Conservation (phyloP, 345 rosid genomes). For the Crucihimalaya himalaica region DNA sequence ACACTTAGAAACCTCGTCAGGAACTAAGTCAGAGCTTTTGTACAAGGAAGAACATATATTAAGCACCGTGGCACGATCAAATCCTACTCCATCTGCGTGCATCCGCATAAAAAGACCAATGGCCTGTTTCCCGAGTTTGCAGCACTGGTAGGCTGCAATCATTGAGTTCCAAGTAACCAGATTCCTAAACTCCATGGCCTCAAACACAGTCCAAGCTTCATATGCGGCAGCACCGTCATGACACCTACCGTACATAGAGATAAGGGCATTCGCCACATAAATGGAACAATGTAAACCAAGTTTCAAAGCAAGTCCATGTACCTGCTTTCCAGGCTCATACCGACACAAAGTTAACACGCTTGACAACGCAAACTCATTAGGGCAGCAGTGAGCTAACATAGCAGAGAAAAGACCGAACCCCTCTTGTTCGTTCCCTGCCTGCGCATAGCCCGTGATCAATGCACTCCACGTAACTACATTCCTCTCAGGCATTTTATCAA, state of each 20-base stretch:
- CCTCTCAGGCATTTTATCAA: conserved; percentile 66
- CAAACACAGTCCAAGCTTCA: conserved; percentile 73
- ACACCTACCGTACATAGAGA: conserved; percentile 66
- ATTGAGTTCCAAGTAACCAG: conserved; percentile 80
- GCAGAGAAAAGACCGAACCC: conserved; percentile 51
- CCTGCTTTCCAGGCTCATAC: conserved; percentile 56
- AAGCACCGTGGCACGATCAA: conserved; percentile 74
- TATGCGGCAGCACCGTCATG: conserved; percentile 19
- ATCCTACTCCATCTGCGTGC: conserved; percentile 54
- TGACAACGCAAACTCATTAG: conserved; percentile 70
- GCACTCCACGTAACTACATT: conserved; percentile 85
- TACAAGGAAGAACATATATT: conserved; percentile 65
- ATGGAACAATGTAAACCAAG: conserved; percentile 51
- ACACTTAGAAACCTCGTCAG: conserved; percentile 43
- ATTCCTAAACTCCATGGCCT: conserved; percentile 48
- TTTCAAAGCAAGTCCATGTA: conserved; percentile 70
- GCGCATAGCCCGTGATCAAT: conserved; percentile 69
- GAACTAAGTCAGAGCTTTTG: conserved; percentile 40
- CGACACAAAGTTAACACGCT: conserved; percentile 68
- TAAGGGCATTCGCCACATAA: conserved; percentile 72
- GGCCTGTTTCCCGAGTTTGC: conserved; percentile 50
- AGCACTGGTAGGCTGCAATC: conserved; percentile 63
- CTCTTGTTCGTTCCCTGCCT: conserved; percentile 49
- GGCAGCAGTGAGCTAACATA: conserved; percentile 61
- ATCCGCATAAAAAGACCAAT: conserved; percentile 52